Evolutionary conservation across 345 rosid species (phyloP).

Genomic region (Mercurialis annua): DNA sequence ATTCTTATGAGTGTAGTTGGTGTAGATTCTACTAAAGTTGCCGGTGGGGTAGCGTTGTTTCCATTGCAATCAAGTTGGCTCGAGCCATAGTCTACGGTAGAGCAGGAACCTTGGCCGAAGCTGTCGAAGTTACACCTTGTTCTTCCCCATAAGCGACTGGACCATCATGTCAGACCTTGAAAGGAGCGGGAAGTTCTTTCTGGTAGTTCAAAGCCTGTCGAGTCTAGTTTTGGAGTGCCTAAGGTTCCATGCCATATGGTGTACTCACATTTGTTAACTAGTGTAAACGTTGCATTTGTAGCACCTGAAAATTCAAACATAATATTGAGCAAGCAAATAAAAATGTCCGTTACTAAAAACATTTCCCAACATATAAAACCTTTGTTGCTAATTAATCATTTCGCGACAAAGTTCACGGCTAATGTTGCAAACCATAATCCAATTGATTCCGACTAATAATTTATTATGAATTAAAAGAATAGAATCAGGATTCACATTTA

Average conservation of each 20-base stretch:
- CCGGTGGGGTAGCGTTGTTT: constrained; percentile 18
- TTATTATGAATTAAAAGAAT: not conserved
- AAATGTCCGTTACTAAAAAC: no score
- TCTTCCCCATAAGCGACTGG: constrained; percentile 43
- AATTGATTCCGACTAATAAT: no score
- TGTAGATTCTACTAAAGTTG: constrained; percentile 31
- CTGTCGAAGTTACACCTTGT: constrained; percentile 34
- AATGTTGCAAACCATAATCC: no score
- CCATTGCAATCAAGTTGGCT: constrained; percentile 27
- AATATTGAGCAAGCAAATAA: no score
- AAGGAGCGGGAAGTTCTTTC: constrained; percentile 28
- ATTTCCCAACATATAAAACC: no score
- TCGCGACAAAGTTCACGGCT: no score
- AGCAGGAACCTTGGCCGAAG: constrained; percentile 20
- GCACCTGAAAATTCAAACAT: constrained; percentile 20
- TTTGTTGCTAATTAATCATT: no score
- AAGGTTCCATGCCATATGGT: constrained; percentile 44
- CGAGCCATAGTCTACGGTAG: constrained; percentile 29
- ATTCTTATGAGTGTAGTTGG: constrained; percentile 23
- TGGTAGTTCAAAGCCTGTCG: constrained; percentile 38
- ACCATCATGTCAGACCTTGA: constrained; percentile 42
- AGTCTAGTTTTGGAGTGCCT: constrained; percentile 30
- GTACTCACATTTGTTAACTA: constrained; percentile 37
- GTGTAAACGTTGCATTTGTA: constrained; percentile 28
- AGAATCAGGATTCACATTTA: constrained; percentile 24